Conservation (phyloP, 345 rosid genomes). For the Eucalyptus tenuipes region DNA sequence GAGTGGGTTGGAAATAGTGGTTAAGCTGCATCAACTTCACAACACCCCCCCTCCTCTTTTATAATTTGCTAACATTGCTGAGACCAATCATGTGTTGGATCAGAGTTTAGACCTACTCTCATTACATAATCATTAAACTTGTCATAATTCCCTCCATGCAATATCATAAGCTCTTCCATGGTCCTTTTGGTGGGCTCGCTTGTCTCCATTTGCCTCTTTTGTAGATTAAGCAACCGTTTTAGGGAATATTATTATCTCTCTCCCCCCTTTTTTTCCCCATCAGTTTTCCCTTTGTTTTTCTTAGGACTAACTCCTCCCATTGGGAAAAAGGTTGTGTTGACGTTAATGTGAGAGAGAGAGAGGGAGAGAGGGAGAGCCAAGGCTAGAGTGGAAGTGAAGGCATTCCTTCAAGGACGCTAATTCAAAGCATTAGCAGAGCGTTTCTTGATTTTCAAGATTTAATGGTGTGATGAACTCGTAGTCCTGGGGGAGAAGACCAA, state of each 20-base stretch:
- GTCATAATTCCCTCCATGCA: background rate
- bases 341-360: background rate
- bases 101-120: background rate
- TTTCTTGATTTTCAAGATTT: background rate
- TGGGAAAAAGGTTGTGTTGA: background rate
- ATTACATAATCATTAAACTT: background rate
- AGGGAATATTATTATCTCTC: background rate
- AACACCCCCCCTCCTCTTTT: background rate
- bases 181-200: background rate
- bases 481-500: background rate
- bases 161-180: background rate
- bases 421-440: background rate
- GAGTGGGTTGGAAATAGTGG: conserved; percentile 2
- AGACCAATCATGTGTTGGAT: background rate
- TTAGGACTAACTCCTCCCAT: background rate
- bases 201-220: background rate
- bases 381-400: background rate
- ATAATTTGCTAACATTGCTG: background rate
- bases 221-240: background rate
- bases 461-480: background rate
- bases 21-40: background rate
- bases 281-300: background rate
- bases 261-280: background rate
- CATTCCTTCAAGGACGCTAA: background rate
- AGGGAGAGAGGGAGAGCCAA: background rate